Evolutionary conservation across 441 rosid species (phyloP), one percentile per base, ranked within the genome.

Genomic region (Croton setiger): DNA sequence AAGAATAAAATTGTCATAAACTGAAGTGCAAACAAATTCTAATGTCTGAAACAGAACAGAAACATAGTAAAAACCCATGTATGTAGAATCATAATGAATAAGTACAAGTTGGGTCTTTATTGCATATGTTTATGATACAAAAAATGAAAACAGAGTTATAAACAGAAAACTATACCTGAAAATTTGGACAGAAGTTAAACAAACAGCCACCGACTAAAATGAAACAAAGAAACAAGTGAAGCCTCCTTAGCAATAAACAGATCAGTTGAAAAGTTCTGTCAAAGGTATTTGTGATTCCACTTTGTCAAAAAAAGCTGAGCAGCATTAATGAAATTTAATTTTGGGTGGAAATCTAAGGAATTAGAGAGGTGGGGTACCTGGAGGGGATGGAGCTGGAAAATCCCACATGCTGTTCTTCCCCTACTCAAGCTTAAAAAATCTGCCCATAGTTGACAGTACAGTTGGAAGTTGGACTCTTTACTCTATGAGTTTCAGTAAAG

Each of bases 391-490:
- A 72, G 55, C 72, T 63, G 75, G 58, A 70, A 71, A 67, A 43
- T 63, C 72, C 72, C 72, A 60, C 75, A 64, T 67, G 84, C 59
- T 39, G 48, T 59, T 70, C 61, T 71, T 60, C 71, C 67, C 63
- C 41, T 61, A 49, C 52, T 64, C 61, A 64, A 41, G 65, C 56
- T 74, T 62, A 60, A 75, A 20, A 48, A 27, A 49, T 49, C 23
- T 39, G 27, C 55, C 45, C 57, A 20, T 17, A 9, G 11, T 39
- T 6, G 43, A 39, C 10, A 39, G 43, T 33, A 60, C 53, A 60
- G 56, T 18, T 60, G 58, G 58, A 18, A 27, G 54, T 60, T 56
- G 53, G 31, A 17, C 49, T 17, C 48, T 60, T 44, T 63, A 35
- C 9, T 44, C 9, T 44, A 53, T 64, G 60, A 56, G 60, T 4